A percentile compares a stretch with the other conserved stretches of the same genome.
phyloP scores from a whole-genome alignment of 352 stramenopile genomes.

The Globisporangium carolinianum region DNA sequence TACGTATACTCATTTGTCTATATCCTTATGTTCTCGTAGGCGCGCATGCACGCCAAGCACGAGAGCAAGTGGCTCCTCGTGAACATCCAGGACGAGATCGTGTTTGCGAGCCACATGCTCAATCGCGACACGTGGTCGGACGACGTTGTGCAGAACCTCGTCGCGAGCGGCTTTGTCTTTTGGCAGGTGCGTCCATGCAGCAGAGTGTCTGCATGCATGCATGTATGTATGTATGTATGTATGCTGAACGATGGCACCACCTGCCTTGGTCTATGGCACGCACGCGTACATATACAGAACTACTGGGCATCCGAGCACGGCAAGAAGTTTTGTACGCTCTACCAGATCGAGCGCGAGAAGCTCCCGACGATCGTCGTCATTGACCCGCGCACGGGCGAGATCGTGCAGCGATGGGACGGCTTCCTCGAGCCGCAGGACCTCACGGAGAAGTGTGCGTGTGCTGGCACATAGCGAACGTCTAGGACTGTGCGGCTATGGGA shows the following conservation, averaged over 20 bases:
- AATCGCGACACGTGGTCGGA: conserved; percentile 95
- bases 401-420: conserved; percentile 54
- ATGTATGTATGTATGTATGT: no score
- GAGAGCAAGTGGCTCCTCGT: conserved; percentile 90
- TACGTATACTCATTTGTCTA: no score
- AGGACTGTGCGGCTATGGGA: no score
- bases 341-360: conserved; percentile 63
- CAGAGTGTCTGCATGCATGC: no score
- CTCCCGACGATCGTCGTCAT: conserved; percentile 73
- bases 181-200: conserved; percentile 68
- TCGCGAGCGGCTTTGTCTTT: conserved; percentile 93
- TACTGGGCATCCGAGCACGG: conserved; percentile 74
- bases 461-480: no score
- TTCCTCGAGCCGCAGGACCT: conserved; percentile 65
- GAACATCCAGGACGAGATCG: conserved; percentile 92
- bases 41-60: conserved; percentile 73
- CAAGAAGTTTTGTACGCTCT: conserved; percentile 80
- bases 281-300: conserved; percentile 23
- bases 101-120: conserved; percentile 93
- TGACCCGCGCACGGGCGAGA: conserved; percentile 68
- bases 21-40: conserved; percentile 15
- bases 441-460: conserved; percentile 62
- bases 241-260: no score
- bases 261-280: no score
- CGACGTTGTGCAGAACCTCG: conserved; percentile 92